phyloP scores from a whole-genome alignment of 73 alveolate genomes.

The Diophrys sp. region DNA sequence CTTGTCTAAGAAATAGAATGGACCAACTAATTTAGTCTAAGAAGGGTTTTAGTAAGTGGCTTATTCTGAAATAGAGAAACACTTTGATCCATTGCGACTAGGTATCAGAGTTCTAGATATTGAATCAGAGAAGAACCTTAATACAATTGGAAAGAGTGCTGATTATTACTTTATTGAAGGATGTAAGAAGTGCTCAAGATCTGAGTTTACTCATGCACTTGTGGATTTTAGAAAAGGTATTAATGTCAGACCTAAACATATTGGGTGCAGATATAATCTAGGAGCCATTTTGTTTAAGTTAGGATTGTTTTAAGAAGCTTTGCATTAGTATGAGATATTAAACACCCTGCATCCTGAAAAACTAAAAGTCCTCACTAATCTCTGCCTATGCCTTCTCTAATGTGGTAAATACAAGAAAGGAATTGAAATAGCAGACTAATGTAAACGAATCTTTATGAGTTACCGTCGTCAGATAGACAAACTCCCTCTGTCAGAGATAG shows the following conservation, averaged over 20 bases:
- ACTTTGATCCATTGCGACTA: constrained; percentile 44
- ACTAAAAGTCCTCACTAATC: background rate
- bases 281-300: constrained; percentile 37
- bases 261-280: constrained; percentile 29
- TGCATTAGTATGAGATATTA: constrained; percentile 11
- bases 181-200: constrained; percentile 10
- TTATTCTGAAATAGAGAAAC: constrained; percentile 1
- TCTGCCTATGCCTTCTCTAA: background rate
- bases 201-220: constrained; percentile 36
- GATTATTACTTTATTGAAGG: constrained; percentile 53
- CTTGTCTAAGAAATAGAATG: background rate
- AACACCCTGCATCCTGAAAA: background rate
- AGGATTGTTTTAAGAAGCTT: constrained; percentile 40
- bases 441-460: background rate
- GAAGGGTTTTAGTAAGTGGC: constrained; percentile 15
- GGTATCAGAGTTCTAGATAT: constrained; percentile 15
- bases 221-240: constrained; percentile 32
- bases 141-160: constrained; percentile 50
- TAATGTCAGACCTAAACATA: constrained; percentile 23
- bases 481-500: background rate
- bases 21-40: constrained; percentile 9
- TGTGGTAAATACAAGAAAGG: background rate
- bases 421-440: background rate
- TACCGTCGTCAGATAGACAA: background rate
- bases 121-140: constrained; percentile 3